phyloP scores from a whole-genome alignment of 495 filamentous ascomycete genomes.

The Aspergillus indologenus region DNA sequence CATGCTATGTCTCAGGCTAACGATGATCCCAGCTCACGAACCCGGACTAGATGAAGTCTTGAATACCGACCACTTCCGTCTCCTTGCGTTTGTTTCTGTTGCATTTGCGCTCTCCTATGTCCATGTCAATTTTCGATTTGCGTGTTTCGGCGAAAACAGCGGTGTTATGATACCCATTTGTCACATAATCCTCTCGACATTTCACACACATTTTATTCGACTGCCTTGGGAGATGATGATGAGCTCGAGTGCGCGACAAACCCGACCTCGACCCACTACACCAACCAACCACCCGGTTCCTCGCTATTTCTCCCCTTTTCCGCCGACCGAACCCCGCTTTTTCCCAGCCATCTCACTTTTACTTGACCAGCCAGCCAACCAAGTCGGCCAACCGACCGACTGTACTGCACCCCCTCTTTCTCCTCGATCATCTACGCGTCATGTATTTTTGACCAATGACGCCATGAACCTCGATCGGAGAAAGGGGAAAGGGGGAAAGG shows the following conservation, averaged over 20 bases:
- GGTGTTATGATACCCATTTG: slow-evolving; percentile 48
- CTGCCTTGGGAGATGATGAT: slow-evolving; percentile 13
- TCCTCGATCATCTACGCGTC: not conserved
- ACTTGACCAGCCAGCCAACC: not conserved
- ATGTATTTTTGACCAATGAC: not conserved
- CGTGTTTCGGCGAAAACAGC: slow-evolving; percentile 35
- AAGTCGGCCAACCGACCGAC: not conserved
- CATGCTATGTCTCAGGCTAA: slow-evolving; percentile 20
- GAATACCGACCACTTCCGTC: slow-evolving; percentile 3
- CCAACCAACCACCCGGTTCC: not conserved
- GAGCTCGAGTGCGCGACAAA: not conserved
- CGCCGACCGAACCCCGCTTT: not conserved
- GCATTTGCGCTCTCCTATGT: slow-evolving; percentile 18
- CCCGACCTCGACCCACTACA: not conserved
- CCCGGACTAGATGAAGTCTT: slow-evolving; percentile 37
- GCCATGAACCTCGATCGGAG: not conserved
- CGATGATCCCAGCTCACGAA: slow-evolving; percentile 46
- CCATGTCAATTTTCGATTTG: slow-evolving; percentile 36
- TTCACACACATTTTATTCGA: slow-evolving; percentile 21
- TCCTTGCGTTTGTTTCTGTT: slow-evolving; percentile 10
- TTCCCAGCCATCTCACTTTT: not conserved
- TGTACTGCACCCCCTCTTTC: not conserved
- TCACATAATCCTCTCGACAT: slow-evolving; percentile 32
- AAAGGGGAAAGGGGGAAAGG: not conserved
- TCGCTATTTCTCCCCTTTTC: not conserved